These are phyloP conservation scores for Lepiota venenata DNA, from an alignment of 768 basidiomycete species.

Conservation along the genomic window DNA sequence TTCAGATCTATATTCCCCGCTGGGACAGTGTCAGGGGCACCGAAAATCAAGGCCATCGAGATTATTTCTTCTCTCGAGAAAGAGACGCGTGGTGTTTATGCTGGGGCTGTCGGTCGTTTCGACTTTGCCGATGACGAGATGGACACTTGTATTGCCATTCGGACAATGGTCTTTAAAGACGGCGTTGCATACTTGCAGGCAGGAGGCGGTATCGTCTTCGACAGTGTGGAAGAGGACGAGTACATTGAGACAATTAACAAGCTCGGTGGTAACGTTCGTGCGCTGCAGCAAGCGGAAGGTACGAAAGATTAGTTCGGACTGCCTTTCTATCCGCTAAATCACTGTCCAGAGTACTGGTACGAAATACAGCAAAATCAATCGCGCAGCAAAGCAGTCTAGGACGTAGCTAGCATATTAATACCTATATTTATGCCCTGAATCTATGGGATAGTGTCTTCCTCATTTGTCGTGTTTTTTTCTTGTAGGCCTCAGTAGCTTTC, in stretches of 20 bases:
- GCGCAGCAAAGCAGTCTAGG: conserved; percentile 19
- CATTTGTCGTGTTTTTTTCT: conserved; percentile 22
- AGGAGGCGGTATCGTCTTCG: conserved; percentile 95
- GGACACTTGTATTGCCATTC: conserved; percentile 98
- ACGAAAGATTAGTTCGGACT: conserved; percentile 13
- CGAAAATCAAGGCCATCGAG: conserved; percentile 98
- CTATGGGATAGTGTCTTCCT: conserved; percentile 13
- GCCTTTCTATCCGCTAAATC: conserved; percentile 15
- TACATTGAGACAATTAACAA: conserved; percentile 96
- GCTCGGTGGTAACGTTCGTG: conserved; percentile 79
- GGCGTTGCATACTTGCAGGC: conserved; percentile 92
- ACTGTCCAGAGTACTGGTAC: conserved; percentile 61
- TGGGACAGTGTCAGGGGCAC: conserved; percentile 97
- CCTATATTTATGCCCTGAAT: conserved; percentile 15
- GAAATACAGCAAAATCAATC: conserved; percentile 50
- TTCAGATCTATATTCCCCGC: conserved; percentile 99
- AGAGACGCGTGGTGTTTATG: conserved; percentile 91
- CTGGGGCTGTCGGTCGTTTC: conserved; percentile 96
- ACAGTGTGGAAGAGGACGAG: conserved; percentile 97
- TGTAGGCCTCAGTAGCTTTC: conserved; percentile 25
- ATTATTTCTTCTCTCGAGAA: conserved; percentile 83
- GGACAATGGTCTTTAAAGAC: conserved; percentile 96
- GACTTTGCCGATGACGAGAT: conserved; percentile 93
- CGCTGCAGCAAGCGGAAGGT: conserved; percentile 89
- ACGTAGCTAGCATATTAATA: conserved; percentile 18